phyloP scores from a whole-genome alignment of 2,329 filamentous ascomycete species.

The Raffaelea ambrosiae region DNA sequence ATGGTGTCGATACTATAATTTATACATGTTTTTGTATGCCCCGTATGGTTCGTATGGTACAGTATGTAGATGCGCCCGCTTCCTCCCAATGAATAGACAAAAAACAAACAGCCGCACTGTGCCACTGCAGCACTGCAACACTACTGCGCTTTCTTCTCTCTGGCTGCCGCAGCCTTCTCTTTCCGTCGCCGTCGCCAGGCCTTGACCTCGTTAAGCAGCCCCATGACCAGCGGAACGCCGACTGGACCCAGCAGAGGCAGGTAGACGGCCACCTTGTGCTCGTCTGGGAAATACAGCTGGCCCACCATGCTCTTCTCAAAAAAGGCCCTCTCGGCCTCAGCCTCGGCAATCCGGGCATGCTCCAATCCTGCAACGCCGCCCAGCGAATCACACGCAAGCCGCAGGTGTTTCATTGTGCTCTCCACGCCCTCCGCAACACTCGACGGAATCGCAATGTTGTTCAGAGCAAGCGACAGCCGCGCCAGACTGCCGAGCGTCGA shows the following conservation, averaged over 20 bases:
- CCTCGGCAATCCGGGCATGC: constrained; percentile 76
- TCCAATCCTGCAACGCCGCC: constrained; percentile 59
- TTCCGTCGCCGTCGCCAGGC: constrained; percentile 43
- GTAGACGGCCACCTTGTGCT: constrained; percentile 97
- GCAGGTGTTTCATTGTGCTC: constrained; percentile 68
- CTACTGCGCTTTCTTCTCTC: constrained; percentile 24
- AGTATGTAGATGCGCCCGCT: no score
- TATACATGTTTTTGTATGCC: no score
- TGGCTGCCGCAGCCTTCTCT: constrained; percentile 28
- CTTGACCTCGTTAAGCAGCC: constrained; percentile 72
- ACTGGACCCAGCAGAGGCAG: constrained; percentile 84
- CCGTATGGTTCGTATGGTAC: no score
- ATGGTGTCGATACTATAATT: no score
- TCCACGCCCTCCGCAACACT: constrained; percentile 80
- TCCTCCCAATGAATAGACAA: no score
- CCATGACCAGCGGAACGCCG: constrained; percentile 81
- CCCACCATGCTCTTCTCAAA: constrained; percentile 99
- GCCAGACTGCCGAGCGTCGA: constrained; percentile 91
- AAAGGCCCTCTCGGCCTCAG: constrained; percentile 85
- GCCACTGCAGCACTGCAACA: not conserved
- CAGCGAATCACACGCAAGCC: constrained; percentile 66
- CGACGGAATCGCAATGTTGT: constrained; percentile 83
- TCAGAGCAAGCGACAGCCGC: constrained; percentile 72
- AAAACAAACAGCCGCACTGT: not conserved
- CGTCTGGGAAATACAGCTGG: constrained; percentile 96